These are phyloP conservation scores for Lichtheimia hyalospora DNA, from an alignment of 371 early-diverging fungal species.

Conservation along the genomic window DNA sequence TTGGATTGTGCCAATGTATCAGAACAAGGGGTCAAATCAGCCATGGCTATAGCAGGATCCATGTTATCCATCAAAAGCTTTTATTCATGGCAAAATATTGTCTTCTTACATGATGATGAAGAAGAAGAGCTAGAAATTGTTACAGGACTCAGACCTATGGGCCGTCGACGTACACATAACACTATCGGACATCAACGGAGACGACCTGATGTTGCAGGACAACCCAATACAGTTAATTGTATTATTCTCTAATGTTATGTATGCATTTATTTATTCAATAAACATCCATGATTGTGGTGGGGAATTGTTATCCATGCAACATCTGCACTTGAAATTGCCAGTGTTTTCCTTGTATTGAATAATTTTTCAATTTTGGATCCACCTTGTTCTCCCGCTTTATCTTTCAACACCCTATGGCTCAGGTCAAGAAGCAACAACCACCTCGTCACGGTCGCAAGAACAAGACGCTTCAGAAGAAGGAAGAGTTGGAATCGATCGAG, in stretches of 20 bases:
- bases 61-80: slow-evolving; percentile 43
- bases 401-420: too few species aligned
- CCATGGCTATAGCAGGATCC: slow-evolving; percentile 33
- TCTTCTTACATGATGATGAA: slow-evolving; percentile 8
- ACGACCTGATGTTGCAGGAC: slow-evolving; percentile 16
- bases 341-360: too few species aligned
- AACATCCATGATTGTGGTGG: too few species aligned
- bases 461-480: slow-evolving; percentile 12
- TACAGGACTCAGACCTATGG: not conserved
- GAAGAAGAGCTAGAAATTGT: slow-evolving; percentile 8
- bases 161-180: slow-evolving; percentile 11
- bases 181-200: slow-evolving; percentile 15
- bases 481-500: slow-evolving; percentile 33
- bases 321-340: too few species aligned
- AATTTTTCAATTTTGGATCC: too few species aligned
- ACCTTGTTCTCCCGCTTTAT: too few species aligned
- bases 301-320: too few species aligned
- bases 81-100: slow-evolving; percentile 34
- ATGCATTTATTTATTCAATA: too few species aligned
- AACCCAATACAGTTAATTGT: slow-evolving; percentile 22
- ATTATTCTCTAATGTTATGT: slow-evolving; percentile 20
- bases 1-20: slow-evolving; percentile 47
- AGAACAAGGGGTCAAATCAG: slow-evolving; percentile 35
- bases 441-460: too few species aligned
- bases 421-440: too few species aligned